Percentiles rank a stretch among this genome's conserved stretches.
Conservation (phyloP, 306 rosid genomes). For the Acmispon strigosus region DNA sequence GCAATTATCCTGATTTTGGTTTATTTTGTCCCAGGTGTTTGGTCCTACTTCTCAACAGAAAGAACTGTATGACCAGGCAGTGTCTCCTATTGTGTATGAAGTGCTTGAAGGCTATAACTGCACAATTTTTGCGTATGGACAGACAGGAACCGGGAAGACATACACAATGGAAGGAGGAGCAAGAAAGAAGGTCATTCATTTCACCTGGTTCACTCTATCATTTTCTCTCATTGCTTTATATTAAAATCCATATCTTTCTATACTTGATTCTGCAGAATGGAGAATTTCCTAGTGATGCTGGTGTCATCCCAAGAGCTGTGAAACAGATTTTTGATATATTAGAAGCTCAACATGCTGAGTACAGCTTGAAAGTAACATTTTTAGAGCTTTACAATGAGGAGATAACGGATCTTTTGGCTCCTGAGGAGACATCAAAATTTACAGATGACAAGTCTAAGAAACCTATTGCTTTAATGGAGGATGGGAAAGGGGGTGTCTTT, state of each 20-base stretch:
- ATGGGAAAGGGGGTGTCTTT: slow-evolving; percentile 97
- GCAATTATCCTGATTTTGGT: slow-evolving; percentile 24
- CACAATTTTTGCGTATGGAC: slow-evolving; percentile 97
- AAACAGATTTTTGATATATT: slow-evolving; percentile 90
- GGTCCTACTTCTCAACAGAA: slow-evolving; percentile 92
- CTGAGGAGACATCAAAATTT: slow-evolving; percentile 77
- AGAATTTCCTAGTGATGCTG: slow-evolving; percentile 95
- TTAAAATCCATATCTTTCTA: not conserved
- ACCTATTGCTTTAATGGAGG: slow-evolving; percentile 99
- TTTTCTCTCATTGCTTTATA: not conserved
- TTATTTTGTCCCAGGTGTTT: slow-evolving; percentile 57
- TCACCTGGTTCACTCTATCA: not conserved
- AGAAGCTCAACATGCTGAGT: slow-evolving; percentile 95
- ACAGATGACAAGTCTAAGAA: slow-evolving; percentile 88
- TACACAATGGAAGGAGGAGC: slow-evolving; percentile 99
- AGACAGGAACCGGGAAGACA: slow-evolving; percentile 98
- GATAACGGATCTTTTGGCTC: slow-evolving; percentile 89
- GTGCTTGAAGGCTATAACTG: slow-evolving; percentile 99
- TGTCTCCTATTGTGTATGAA: slow-evolving; percentile 90
- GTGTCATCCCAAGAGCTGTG: slow-evolving; percentile 98
- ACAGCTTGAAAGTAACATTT: slow-evolving; percentile 96
- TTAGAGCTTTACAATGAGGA: slow-evolving; percentile 97
- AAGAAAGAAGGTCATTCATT: slow-evolving; percentile 66
- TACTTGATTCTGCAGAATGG: slow-evolving; percentile 63
- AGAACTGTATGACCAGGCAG: slow-evolving; percentile 91